Evolutionary conservation across 2,329 filamentous ascomycete species (phyloP), one percentile per base, ranked within the genome.

Genomic region (Dothideomycetidae sp.): DNA sequence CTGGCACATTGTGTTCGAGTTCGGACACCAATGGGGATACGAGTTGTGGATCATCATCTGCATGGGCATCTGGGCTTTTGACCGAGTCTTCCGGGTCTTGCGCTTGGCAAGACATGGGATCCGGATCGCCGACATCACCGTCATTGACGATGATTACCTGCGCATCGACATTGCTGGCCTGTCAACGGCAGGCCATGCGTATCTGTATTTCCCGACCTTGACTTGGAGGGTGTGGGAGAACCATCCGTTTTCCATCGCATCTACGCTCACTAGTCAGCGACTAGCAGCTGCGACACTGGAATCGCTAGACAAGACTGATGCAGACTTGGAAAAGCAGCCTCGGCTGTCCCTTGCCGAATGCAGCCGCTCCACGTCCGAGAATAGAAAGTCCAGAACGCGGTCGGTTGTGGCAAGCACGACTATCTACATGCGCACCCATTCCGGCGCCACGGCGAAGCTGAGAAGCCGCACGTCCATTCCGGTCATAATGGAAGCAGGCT

Each of bases 161-260:
- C 55, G 62, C 3, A 47, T 70, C 10, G 61, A 68, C 37, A 44
- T 70, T 10, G 49, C 50, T 1, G 60, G 57, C 3, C 42, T 63
- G 4, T 39, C 43, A 5, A 53, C 54, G 0, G 57, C 55, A 2
- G 47, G 54, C 2, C 59, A 66, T 34, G 60, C 53, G 0, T 71
- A 68, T 40, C 50, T 61, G 0, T 69, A 68, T 47, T 70, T 73
- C 45, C 67, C 68, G 0, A 62, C 59, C 0, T 46, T 69, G 1
- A 58, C 44, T 3, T 48, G 47, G 43, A 41, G 47, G 1, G 33
- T 48, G 2, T 72, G 68, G 67, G 67, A 71, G 47, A 71, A 67
- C 32, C 70, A 73, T 45, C 68, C 68, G 0, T 72, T 73, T 46
- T 68, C 64, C 1, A 47, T 67, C 16, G 41, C 57, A 9, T 29